Percentiles rank a stretch among this genome's conserved stretches.
Evolutionary conservation across 2,329 filamentous ascomycete genomes (phyloP).

Genomic region (Emmonsia crescens): DNA sequence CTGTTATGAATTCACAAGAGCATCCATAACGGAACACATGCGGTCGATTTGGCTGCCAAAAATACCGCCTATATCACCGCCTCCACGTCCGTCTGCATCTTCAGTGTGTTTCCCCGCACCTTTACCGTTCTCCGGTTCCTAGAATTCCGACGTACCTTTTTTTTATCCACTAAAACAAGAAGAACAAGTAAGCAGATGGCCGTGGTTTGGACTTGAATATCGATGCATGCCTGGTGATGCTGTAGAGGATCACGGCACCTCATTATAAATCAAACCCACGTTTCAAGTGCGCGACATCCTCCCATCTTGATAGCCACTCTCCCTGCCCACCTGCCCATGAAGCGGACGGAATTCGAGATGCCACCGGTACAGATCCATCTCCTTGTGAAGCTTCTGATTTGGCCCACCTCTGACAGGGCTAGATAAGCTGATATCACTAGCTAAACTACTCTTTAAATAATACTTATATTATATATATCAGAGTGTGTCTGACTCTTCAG

Average conservation of each 20-base stretch:
- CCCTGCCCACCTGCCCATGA: not conserved
- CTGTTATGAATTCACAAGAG: constrained; percentile 2
- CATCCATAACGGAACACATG: constrained; percentile 8
- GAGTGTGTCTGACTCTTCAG: too few species aligned
- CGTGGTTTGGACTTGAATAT: constrained; percentile 1
- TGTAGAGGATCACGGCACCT: not conserved
- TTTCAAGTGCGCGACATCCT: not conserved
- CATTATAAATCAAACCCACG: not conserved
- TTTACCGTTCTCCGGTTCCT: not conserved
- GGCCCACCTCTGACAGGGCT: not conserved
- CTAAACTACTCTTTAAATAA: too few species aligned
- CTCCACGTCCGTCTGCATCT: not conserved
- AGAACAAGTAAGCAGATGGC: constrained; percentile 2
- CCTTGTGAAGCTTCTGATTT: not conserved
- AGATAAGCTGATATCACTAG: too few species aligned
- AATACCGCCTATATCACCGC: not conserved
- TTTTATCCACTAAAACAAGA: not conserved
- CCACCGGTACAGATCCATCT: not conserved
- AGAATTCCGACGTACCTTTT: not conserved
- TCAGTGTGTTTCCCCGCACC: not conserved
- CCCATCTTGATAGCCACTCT: not conserved
- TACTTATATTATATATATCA: too few species aligned
- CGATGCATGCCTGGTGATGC: not conserved
- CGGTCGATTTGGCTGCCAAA: constrained; percentile 5
- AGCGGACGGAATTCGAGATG: not conserved